Base-by-base conservation (phyloP, 306 rosid species). In the Pachyrhizus erosus region DNA sequence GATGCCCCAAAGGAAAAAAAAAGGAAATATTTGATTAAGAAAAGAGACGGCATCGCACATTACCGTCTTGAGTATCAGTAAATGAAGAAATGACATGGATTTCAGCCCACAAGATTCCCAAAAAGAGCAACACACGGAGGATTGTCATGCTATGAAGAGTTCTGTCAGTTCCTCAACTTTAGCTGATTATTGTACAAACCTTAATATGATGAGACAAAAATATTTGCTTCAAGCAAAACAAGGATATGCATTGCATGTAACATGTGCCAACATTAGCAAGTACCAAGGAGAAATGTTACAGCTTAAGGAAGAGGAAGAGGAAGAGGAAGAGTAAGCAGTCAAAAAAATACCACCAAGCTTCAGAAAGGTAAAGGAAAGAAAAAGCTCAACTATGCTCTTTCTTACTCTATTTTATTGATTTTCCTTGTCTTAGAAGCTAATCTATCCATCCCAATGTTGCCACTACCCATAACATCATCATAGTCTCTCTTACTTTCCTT, bases 41-140 rank as follows among this genome's bases (percentile, higher is more conserved):
- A 54, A 34, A 77, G 29, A 14, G 24, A 52, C 15, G 34, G 60
- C 7, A 67, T 31, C 9, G 7, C 27, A 87, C 49, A 49, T 77
- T 91, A 93, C 98, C 92, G 29, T 93, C 98, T 68, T 45, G 81
- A 48, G 89, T 23, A 74, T 92, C 78, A 51, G 97, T 92, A 34
- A 64, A n/a, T 4, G 97, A 85, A 62, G 74, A 76, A 40, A 80
- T 66, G 48, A 82, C 29, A 49, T 85, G 86, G 82, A 89, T 73
- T 68, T 92, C 75, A 49, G 85, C 81, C 76, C 83, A 87, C 66
- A 84, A 85, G 52, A 91, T 42, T 80, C 86, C 90, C 81, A 90
- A 83, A 81, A 88, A 84, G 70, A 91, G 86, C 75, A 87, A 83
- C 67, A 82, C 67, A 80, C 23, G 24, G 39, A 81, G 42, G 62